Evolutionary conservation across 768 basidiomycete genomes (phyloP).

Genomic region (Boletus huronensis): DNA sequence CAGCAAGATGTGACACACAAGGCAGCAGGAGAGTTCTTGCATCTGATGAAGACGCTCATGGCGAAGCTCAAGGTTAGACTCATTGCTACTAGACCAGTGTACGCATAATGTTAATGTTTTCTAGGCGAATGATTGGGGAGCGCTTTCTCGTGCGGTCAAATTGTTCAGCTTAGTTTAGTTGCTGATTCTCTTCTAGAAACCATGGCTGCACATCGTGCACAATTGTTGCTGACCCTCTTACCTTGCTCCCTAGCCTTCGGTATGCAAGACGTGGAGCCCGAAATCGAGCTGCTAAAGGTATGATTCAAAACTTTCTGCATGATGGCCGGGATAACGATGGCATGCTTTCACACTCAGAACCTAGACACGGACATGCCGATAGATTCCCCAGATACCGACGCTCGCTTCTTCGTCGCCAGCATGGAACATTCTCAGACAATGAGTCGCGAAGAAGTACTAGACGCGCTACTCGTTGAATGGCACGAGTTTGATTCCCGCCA

Average conservation of each 20-base stretch:
- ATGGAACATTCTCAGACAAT: slow-evolving; percentile 12
- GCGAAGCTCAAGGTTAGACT: slow-evolving; percentile 56
- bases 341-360: slow-evolving; percentile 36
- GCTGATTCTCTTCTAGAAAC: slow-evolving; percentile 34
- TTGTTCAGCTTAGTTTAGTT: not conserved
- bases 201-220: slow-evolving; percentile 44
- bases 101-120: not conserved
- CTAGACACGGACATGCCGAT: slow-evolving; percentile 49
- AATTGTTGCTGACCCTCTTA: slow-evolving; percentile 39
- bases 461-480: slow-evolving; percentile 31
- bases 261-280: slow-evolving; percentile 42
- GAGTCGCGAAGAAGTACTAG: slow-evolving; percentile 11
- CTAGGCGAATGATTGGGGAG: slow-evolving; percentile 61
- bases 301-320: not conserved
- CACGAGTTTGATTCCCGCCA: slow-evolving; percentile 30
- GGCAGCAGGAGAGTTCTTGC: slow-evolving; percentile 51
- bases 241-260: slow-evolving; percentile 49
- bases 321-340: not conserved
- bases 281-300: slow-evolving; percentile 50
- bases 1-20: slow-evolving; percentile 46
- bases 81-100: not conserved
- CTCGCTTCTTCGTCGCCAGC: slow-evolving; percentile 34
- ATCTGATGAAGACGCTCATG: slow-evolving; percentile 58
- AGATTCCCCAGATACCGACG: slow-evolving; percentile 33
- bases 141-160: slow-evolving; percentile 47